Conservation (phyloP, 73 alveolate genomes). For the Paramecium caudatum region DNA sequence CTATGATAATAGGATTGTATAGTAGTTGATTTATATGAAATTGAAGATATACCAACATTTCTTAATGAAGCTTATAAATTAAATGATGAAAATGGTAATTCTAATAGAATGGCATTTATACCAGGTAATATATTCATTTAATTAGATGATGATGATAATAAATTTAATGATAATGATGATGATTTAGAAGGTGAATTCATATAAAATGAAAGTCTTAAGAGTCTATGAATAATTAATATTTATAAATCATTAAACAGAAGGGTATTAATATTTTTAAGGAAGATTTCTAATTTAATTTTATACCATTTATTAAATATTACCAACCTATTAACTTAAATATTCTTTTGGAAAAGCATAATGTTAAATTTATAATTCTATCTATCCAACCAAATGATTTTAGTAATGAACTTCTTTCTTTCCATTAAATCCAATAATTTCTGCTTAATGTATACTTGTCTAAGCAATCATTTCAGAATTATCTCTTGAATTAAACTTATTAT, state of each 20-base stretch:
- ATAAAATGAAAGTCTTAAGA: conserved; percentile 32
- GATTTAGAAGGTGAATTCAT: conserved; percentile 43
- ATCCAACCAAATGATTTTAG: neutral
- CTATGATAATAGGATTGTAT: neutral
- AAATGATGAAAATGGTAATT: neutral
- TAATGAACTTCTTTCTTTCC: neutral
- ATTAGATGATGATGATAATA: conserved; percentile 20
- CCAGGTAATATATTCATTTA: neutral
- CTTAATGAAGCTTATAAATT: conserved; percentile 58
- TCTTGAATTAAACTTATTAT: neutral
- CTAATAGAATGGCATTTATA: neutral
- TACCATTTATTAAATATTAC: neutral
- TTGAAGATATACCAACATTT: conserved; percentile 51
- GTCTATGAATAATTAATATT: conserved; percentile 40
- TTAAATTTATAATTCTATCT: neutral
- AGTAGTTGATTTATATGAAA: conserved; percentile 55
- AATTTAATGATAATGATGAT: neutral
- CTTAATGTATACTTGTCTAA: neutral
- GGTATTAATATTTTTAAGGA: neutral
- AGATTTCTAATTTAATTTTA: neutral
- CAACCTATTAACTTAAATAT: neutral
- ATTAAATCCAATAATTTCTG: neutral
- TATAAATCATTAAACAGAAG: neutral
- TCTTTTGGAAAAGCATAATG: neutral
- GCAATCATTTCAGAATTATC: conserved; percentile 24